Evolutionary conservation across 345 rosid genomes (phyloP), one percentile per base, ranked within the genome.

Genomic region (Citrus unshiu): DNA sequence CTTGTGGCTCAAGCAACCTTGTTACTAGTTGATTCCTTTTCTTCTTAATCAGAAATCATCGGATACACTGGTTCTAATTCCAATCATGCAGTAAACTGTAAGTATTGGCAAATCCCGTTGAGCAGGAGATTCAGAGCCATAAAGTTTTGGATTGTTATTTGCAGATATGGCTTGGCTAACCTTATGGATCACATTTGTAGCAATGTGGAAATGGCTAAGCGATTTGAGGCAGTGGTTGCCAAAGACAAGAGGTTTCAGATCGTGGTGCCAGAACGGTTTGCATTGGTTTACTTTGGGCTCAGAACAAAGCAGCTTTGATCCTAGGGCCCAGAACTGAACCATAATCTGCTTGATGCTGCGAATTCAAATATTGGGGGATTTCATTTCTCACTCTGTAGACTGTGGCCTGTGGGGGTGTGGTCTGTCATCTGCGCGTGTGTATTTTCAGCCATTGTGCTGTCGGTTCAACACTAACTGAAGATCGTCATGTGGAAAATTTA

Each of bases 191-290:
- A 32, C 34, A 32, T 0, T 32, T 0, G 34, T 32, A 32, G 34
- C 34, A 0, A 32, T 32, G 37, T 35, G 37, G 37, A 35, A 35
- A 37, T 84, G 79, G 84, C 84, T 4, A 62, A 61, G 66, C 24
- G 35, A 24, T 89, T 89, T 30, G 87, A 89, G 54, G 85, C 58
- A 40, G 27, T 73, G 16, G 83, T 83, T 6, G 29, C 6, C 0
- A 40, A 54, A 13, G 86, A 77, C 76, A 59, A 62, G 9, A 70
- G 84, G 46, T 86, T 81, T 25, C 83, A 79, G 64, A 75, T 85
- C 0, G 73, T 81, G 21, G 86, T 81, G 29, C 88, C 81, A 0
- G 72, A 82, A 68, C 56, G 21, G 16, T 87, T 88, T 58, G 84
- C 87, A 0, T n/a, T 88, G 81, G 86, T 87, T 25, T 27, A 27